These are phyloP conservation scores for Begonia peltatifolia DNA, from an alignment of 306 rosid genomes.

Conservation along the genomic window DNA sequence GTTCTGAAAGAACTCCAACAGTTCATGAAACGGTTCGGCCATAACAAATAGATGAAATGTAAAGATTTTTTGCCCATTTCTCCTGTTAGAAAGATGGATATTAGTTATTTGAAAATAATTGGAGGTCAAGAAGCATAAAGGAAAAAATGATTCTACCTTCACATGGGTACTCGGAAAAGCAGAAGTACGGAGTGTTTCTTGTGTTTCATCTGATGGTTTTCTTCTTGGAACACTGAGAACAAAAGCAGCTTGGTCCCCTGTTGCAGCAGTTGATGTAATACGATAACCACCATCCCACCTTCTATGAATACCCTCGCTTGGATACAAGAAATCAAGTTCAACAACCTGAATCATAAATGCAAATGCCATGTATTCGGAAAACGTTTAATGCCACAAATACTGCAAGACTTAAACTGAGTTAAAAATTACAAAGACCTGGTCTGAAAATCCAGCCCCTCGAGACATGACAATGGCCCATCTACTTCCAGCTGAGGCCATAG, in stretches of 20 bases:
- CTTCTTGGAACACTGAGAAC: not conserved
- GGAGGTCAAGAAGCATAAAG: not conserved
- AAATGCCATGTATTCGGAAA: not conserved
- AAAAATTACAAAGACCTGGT: not conserved
- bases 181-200: not conserved
- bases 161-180: not conserved
- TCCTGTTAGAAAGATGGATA: constrained; percentile 20
- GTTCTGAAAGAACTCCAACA: not conserved
- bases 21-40: constrained; percentile 34
- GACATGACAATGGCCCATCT: not conserved
- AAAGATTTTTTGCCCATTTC: constrained; percentile 43
- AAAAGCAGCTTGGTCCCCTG: not conserved
- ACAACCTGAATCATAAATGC: not conserved
- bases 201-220: not conserved
- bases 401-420: not conserved
- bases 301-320: not conserved
- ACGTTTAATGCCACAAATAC: not conserved
- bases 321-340: not conserved
- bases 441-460: constrained; percentile 1
- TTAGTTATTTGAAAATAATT: not conserved
- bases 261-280: not conserved
- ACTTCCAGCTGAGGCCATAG: not conserved
- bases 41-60: constrained; percentile 30
- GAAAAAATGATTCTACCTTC: not conserved
- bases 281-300: not conserved